Base-by-base conservation (phyloP, 2,329 filamentous ascomycete species). In the Epichloe sp. region DNA sequence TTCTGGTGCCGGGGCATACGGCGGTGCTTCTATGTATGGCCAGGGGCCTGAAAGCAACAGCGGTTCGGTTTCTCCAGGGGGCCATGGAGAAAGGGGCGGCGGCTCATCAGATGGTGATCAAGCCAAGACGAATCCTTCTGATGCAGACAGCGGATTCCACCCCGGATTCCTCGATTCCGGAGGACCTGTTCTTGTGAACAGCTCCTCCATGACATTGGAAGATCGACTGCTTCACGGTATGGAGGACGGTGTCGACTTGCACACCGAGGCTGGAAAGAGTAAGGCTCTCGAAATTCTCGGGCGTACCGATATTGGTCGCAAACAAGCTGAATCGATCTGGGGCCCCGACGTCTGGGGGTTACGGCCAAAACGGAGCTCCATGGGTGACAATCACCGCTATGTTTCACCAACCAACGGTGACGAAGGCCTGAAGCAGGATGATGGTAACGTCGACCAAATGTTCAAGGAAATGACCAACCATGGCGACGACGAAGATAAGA, bases 401-500 rank as follows among this genome's bases (percentile, higher is more conserved):
- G 58, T 66, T 45, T 56, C 63, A 2, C 60, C 63, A 0, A 54
- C 52, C 10, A 57, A 58, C 6, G 57, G 64, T 48, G 62, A 64
- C 40, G 60, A 62, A n/a, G 55, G 62, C 50, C 61, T 62, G 54
- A 67, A 63, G 50, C 58, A 64, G 5, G 71, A 72, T 37, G 73
- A 74, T 17, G 69, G 68, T 43, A 74, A 72, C 26, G 74, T 76
- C 4, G 73, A 77, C 51, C 73, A 72, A 56, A 78, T 79, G 73
- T 78, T 79, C 59, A 68, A 73, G 44, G 76, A 78, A 43, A 69
- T 79, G 56, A 77, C 75, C 3, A 76, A 78, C 52, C 69, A 74
- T 15, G 72, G 77, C 23, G 74, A 76, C 4, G 71, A 73, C 14
- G 64, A 66, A 50, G 62, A 52, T 10, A 72, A 71, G 57, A 65